A percentile compares a stretch with the other conserved stretches of the same genome.
Evolutionary conservation across 495 filamentous ascomycete genomes (phyloP).

Genomic region (Annulohypoxylon bovei): DNA sequence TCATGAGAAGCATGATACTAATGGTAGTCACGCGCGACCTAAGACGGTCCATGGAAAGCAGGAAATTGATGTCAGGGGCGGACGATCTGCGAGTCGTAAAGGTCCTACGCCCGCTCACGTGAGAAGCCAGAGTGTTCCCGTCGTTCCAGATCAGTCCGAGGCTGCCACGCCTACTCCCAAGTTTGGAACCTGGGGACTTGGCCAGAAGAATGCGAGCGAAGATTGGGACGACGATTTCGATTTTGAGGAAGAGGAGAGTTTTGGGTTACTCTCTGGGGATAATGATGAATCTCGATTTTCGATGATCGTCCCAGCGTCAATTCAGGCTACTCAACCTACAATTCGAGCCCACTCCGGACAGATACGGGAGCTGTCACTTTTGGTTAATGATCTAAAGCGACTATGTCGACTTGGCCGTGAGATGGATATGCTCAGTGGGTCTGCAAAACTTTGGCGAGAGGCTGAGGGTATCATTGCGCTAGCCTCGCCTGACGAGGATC

Average conservation of each 20-base stretch:
- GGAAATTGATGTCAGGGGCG: slow-evolving; percentile 73
- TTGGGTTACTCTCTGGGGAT: slow-evolving; percentile 50
- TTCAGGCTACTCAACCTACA: slow-evolving; percentile 84
- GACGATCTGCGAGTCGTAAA: slow-evolving; percentile 77
- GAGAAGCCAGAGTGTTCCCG: slow-evolving; percentile 95
- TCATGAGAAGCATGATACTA: slow-evolving; percentile 62
- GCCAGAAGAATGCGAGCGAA: slow-evolving; percentile 82
- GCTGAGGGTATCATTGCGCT: slow-evolving; percentile 88
- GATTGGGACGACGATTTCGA: slow-evolving; percentile 91
- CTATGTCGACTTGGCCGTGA: slow-evolving; percentile 79
- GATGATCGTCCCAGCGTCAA: slow-evolving; percentile 83
- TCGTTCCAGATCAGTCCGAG: slow-evolving; percentile 71
- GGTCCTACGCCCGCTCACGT: slow-evolving; percentile 81
- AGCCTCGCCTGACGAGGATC: slow-evolving; percentile 82
- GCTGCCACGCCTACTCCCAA: slow-evolving; percentile 72
- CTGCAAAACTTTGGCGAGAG: slow-evolving; percentile 78
- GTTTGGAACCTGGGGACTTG: slow-evolving; percentile 88
- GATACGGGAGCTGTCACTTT: slow-evolving; percentile 81
- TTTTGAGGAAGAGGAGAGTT: slow-evolving; percentile 65
- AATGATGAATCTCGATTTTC: slow-evolving; percentile 60
- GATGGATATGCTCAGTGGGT: slow-evolving; percentile 71
- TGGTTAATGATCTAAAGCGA: slow-evolving; percentile 73
- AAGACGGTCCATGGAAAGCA: slow-evolving; percentile 94
- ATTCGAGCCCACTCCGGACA: slow-evolving; percentile 88
- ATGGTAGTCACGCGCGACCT: slow-evolving; percentile 72